These are phyloP conservation scores for Saprolegnia parasitica DNA, from an alignment of 352 stramenopile species.

Conservation along the genomic window DNA sequence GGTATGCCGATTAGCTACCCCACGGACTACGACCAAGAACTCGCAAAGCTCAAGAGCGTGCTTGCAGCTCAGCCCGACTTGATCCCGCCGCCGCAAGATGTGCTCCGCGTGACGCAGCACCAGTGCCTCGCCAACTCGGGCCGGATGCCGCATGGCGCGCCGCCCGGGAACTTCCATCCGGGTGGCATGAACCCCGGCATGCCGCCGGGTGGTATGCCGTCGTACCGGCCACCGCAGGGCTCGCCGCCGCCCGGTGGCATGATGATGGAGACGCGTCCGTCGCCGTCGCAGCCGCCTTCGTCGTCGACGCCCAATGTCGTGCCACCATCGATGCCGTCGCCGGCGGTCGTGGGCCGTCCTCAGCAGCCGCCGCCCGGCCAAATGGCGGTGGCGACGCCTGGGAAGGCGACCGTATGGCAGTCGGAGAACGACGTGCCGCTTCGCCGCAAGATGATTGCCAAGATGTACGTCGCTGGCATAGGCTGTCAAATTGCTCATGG, in stretches of 20 bases:
- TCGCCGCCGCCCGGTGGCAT: neutral
- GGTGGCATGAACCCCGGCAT: conserved; percentile 16
- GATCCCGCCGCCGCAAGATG: conserved; percentile 82
- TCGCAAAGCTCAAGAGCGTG: conserved; percentile 83
- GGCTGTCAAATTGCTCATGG: conserved; percentile 17
- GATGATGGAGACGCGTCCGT: conserved; percentile 12
- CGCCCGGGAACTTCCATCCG: conserved; percentile 9
- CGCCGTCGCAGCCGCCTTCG: neutral
- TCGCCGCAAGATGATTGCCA: conserved; percentile 86
- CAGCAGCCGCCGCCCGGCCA: neutral
- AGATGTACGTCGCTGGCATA: conserved; percentile 63
- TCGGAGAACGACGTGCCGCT: conserved; percentile 82
- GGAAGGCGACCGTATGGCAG: conserved; percentile 52
- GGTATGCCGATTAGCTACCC: conserved; percentile 10
- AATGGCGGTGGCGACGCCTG: conserved; percentile 8
- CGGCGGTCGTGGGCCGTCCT: neutral
- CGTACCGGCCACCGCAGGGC: conserved; percentile 5
- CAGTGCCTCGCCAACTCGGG: conserved; percentile 44
- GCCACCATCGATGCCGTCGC: neutral
- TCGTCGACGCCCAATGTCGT: neutral
- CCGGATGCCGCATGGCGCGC: conserved; percentile 45
- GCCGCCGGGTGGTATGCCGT: conserved; percentile 6
- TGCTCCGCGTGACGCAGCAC: conserved; percentile 69
- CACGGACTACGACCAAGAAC: conserved; percentile 81
- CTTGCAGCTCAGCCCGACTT: conserved; percentile 84